A percentile compares a stretch with the other conserved stretches of the same genome.
Conservation (phyloP, 139 green algal genomes). For the Chlamydomonas eustigma region DNA sequence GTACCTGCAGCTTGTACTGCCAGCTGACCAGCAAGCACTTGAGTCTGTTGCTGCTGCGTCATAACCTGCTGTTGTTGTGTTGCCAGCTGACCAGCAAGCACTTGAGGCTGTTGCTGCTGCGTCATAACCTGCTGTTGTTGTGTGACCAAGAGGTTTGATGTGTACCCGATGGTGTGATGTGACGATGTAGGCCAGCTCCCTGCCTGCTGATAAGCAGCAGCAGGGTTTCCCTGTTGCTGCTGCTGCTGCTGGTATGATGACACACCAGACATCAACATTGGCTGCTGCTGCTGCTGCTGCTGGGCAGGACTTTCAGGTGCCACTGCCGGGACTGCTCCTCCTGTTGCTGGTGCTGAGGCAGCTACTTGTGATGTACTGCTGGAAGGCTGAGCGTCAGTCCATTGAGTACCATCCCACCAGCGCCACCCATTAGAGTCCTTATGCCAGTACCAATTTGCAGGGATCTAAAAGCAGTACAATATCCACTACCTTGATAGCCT, state of each 20-base stretch:
- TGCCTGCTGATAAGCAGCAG: background rate
- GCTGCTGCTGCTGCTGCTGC: background rate
- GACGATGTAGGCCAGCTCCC: too few relatives aligned
- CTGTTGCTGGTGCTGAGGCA: background rate
- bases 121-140: too few relatives aligned
- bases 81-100: too few relatives aligned
- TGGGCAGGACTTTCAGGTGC: too few relatives aligned
- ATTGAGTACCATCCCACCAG: background rate
- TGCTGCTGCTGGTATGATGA: background rate
- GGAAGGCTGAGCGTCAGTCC: background rate
- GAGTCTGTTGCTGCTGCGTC: too few relatives aligned
- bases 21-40: too few relatives aligned
- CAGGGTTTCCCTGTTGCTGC: background rate
- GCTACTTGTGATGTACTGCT: background rate
- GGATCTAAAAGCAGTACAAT: background rate
- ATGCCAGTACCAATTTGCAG: slow-evolving; percentile 1
- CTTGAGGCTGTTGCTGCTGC: too few relatives aligned
- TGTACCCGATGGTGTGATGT: too few relatives aligned
- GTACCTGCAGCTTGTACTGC: too few relatives aligned
- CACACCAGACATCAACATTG: background rate
- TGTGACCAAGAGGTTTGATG: too few relatives aligned
- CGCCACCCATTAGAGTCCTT: slow-evolving; percentile 1
- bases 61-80: too few relatives aligned
- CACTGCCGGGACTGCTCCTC: background rate
- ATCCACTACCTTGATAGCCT: background rate